These are phyloP conservation scores for Mimosa bimucronata DNA, from an alignment of 306 rosid species.

Conservation along the genomic window DNA sequence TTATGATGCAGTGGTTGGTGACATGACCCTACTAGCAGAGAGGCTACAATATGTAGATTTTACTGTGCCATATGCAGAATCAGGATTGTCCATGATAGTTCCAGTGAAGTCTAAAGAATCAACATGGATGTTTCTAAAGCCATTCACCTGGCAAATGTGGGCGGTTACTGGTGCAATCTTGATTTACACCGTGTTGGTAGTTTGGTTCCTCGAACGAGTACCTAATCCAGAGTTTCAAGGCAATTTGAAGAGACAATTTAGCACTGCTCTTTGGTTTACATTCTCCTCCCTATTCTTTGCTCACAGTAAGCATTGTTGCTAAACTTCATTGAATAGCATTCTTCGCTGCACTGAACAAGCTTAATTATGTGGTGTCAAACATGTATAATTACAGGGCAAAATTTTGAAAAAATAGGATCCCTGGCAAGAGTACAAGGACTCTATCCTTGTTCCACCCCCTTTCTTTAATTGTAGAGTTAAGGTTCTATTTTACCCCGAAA, in stretches of 20 bases:
- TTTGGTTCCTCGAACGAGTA: conserved; percentile 67
- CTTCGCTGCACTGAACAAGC: neutral
- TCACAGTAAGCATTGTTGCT: conserved; percentile 57
- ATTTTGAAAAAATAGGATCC: neutral
- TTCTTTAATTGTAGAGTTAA: neutral
- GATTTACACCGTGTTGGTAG: conserved; percentile 58
- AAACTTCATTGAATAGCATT: conserved; percentile 22
- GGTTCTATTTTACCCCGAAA: no score
- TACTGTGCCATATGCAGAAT: conserved; percentile 67
- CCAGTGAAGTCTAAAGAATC: conserved; percentile 41
- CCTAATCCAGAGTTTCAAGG: conserved; percentile 63
- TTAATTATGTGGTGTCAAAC: neutral
- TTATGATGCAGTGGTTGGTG: conserved; percentile 65
- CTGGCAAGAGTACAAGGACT: neutral
- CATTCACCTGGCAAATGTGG: conserved; percentile 78
- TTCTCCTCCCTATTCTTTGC: conserved; percentile 77
- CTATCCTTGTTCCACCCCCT: neutral
- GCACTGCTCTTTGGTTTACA: conserved; percentile 62
- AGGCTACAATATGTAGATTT: conserved; percentile 62
- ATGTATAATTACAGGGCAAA: neutral
- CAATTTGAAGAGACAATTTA: conserved; percentile 53
- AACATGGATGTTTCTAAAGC: conserved; percentile 68
- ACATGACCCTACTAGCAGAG: conserved; percentile 55
- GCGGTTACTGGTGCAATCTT: conserved; percentile 42
- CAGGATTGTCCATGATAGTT: conserved; percentile 70